Percentiles rank a stretch among this genome's conserved stretches.
Conservation (phyloP, 2,329 filamentous ascomycete genomes). For the Paraconiothyrium brasiliense region DNA sequence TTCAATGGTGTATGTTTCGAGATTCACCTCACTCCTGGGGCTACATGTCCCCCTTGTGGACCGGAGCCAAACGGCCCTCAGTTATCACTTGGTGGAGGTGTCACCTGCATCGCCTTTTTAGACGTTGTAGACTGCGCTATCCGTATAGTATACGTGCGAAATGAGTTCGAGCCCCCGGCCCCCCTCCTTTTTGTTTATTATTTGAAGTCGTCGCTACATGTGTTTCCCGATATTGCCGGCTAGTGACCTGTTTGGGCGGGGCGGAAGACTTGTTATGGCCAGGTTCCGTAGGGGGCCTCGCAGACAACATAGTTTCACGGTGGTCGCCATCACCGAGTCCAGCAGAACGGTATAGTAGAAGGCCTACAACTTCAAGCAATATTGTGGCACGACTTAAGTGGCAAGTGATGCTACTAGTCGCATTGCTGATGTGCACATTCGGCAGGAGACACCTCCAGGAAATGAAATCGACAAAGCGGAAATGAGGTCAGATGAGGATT, state of each 20-base stretch:
- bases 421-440: not conserved
- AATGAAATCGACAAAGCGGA: not conserved
- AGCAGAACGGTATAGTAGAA: not conserved
- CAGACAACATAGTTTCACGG: not conserved
- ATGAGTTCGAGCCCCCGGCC: not conserved
- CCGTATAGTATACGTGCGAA: not conserved
- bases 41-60: not conserved
- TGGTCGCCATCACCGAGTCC: not conserved
- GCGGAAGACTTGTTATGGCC: not conserved
- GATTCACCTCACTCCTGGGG: not conserved
- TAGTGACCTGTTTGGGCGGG: not conserved
- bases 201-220: not conserved
- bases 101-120: not conserved
- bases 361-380: not conserved
- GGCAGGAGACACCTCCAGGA: not conserved
- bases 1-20: not conserved
- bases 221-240: not conserved
- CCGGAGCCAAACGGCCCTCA: not conserved
- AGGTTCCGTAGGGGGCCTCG: not conserved
- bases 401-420: constrained; percentile 5
- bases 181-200: no score
- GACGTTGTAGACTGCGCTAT: not conserved
- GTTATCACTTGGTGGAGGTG: not conserved
- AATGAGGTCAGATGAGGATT: constrained; percentile 1
- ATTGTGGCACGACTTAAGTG: constrained; percentile 1